A percentile compares a stretch with the other conserved stretches of the same genome.
Evolutionary conservation across 1,139 yeast genomes (phyloP).

Genomic region (Pichia sp.): DNA sequence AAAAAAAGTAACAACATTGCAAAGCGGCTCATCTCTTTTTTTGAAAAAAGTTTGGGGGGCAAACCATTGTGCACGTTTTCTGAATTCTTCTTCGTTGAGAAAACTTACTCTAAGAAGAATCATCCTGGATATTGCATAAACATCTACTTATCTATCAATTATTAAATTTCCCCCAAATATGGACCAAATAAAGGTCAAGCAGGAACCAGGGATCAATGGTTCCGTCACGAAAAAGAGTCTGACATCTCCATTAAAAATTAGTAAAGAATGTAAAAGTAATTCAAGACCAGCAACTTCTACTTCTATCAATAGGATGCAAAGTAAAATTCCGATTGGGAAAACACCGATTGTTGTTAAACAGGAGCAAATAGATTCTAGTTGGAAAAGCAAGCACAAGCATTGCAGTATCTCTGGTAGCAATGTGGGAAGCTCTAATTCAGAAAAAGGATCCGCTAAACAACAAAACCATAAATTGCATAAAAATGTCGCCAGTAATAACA

Average conservation of each 20-base stretch:
- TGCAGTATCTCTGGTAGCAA: background rate
- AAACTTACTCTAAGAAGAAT: no score
- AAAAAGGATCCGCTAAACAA: background rate
- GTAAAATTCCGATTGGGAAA: background rate
- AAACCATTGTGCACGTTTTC: background rate
- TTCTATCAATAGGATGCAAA: background rate
- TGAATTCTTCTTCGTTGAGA: background rate
- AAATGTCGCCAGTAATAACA: background rate
- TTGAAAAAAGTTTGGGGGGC: background rate
- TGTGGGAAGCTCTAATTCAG: background rate
- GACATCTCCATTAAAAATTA: conserved; percentile 1
- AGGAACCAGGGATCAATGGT: conserved; percentile 9
- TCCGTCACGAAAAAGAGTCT: background rate
- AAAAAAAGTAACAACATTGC: background rate
- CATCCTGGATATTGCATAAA: no score
- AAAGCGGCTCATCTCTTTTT: background rate
- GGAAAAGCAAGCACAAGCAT: background rate
- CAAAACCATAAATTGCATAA: background rate
- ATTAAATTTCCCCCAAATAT: background rate
- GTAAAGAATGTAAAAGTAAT: background rate
- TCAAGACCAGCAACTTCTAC: background rate
- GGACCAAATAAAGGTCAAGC: conserved; percentile 13
- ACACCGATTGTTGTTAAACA: background rate
- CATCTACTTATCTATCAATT: no score
- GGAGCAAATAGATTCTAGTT: background rate